These are phyloP conservation scores for Phlyctochytrium bullatum DNA, from an alignment of 192 early-diverging fungal genomes.

Conservation along the genomic window DNA sequence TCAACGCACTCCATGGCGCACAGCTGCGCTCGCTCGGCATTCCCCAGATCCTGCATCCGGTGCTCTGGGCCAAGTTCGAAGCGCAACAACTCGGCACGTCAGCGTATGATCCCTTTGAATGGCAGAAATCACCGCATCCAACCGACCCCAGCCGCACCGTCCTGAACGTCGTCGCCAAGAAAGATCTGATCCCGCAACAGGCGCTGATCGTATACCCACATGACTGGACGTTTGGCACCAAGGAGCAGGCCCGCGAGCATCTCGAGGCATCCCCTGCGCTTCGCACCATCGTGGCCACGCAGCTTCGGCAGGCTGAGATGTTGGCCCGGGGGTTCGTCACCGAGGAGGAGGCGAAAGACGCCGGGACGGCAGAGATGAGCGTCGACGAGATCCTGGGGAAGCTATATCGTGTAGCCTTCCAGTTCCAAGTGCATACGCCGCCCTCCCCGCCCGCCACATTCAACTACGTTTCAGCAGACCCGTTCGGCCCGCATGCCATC, in stretches of 20 bases:
- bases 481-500: slow-evolving; percentile 9
- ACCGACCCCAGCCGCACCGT: too few species aligned
- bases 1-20: not conserved
- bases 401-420: slow-evolving; percentile 17
- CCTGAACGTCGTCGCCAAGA: slow-evolving; percentile 3
- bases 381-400: slow-evolving; percentile 6
- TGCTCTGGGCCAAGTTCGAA: not conserved
- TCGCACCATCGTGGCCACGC: not conserved
- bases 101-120: not conserved
- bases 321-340: not conserved
- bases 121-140: too few species aligned
- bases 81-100: not conserved
- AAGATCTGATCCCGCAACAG: slow-evolving; percentile 7
- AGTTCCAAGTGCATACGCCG: slow-evolving; percentile 17
- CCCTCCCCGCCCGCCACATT: not conserved
- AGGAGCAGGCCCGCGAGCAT: not conserved
- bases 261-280: slow-evolving; percentile 5
- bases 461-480: slow-evolving; percentile 19
- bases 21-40: not conserved
- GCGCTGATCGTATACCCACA: slow-evolving; percentile 16
- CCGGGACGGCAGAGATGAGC: not conserved
- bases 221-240: slow-evolving; percentile 14
- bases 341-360: not conserved
- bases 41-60: not conserved
- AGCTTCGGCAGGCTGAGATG: not conserved